A percentile compares a stretch with the other conserved stretches of the same genome.
Conservation (phyloP, 345 rosid species). For the Cochlearia excelsa region DNA sequence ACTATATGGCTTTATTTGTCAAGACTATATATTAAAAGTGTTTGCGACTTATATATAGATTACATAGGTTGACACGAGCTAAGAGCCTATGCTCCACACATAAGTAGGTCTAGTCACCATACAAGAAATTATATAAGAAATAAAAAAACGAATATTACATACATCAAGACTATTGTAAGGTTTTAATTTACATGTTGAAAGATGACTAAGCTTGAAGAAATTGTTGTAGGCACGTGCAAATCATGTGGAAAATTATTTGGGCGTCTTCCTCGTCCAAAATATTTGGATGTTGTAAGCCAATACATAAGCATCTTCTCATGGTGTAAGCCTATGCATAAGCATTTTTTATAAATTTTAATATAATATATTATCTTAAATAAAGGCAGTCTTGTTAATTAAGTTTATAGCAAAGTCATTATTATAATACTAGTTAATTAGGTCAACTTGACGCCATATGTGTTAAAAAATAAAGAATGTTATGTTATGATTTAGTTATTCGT, state of each 20-base stretch:
- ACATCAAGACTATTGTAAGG: not conserved
- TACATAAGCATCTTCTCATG: conserved; percentile 11
- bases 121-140: not conserved
- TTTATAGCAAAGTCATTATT: conserved; percentile 29
- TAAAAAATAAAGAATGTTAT: conserved; percentile 30
- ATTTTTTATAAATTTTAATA: conserved; percentile 27
- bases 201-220: conserved; percentile 28
- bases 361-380: conserved; percentile 24
- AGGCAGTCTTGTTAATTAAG: conserved; percentile 4
- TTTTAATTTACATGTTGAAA: not conserved
- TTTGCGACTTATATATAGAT: conserved; percentile 7
- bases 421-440: not conserved
- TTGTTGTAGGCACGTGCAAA: conserved; percentile 21
- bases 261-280: conserved; percentile 9
- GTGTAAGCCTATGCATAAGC: conserved; percentile 29
- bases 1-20: not conserved
- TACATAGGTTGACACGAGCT: conserved; percentile 24
- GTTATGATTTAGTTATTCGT: conserved; percentile 3
- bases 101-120: conserved; percentile 21
- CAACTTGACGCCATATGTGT: conserved; percentile 19
- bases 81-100: conserved; percentile 13
- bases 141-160: not conserved
- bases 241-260: conserved; percentile 15
- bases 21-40: not conserved
- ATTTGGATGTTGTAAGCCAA: conserved; percentile 5